Evolutionary conservation across 2,329 filamentous ascomycete species (phyloP), one percentile per base, ranked within the genome.

Genomic region (Thielaviopsis populi): DNA sequence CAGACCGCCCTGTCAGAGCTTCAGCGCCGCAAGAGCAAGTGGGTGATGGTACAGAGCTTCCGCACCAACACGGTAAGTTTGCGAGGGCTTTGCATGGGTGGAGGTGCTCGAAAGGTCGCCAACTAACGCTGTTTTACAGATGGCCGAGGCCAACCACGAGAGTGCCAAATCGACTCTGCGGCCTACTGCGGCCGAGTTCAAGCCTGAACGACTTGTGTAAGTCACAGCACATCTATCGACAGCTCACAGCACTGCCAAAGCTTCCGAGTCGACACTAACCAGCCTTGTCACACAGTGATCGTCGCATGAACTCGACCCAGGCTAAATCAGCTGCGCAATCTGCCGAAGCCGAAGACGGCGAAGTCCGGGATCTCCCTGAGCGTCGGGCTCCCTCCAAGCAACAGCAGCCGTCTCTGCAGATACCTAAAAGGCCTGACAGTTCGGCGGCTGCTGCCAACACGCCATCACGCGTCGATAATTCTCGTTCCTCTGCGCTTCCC

Each of bases 11-110:
- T 87, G 69, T 88, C 84, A 17, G 84, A 86, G 66, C 77, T 92
- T 62, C 84, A 85, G 71, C 85, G 81, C 69, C 78, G 82, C 67
- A 82, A 87, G 68, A 76, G 80, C 53, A 80, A 82, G 71, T 91
- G 87, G 86, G 80, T 90, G 40, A 80, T 88, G 73, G 85, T 89
- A 43, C 86, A 89, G 70, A 84, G 84, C 50, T 92, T 91, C 75
- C 78, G 83, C 46, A 78, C 81, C 66, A 85, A 84, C 68, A 77
- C 80, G 67, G 85, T 88, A 68, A 73, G 75, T 73, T 67, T 67
- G 10, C 19, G 2, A n/a, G 24, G 8, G 19, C 22, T 50, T 27
- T 24, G 46, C 24, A 3, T 24, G 22, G 19, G 19, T 50, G 33
- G n/a, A n/a, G n/a, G n/a, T 37, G 30, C 42, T 48, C 27, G 70